Evolutionary conservation across 2,329 filamentous ascomycete species (phyloP).

Genomic region (Tolypocladium inflatum): DNA sequence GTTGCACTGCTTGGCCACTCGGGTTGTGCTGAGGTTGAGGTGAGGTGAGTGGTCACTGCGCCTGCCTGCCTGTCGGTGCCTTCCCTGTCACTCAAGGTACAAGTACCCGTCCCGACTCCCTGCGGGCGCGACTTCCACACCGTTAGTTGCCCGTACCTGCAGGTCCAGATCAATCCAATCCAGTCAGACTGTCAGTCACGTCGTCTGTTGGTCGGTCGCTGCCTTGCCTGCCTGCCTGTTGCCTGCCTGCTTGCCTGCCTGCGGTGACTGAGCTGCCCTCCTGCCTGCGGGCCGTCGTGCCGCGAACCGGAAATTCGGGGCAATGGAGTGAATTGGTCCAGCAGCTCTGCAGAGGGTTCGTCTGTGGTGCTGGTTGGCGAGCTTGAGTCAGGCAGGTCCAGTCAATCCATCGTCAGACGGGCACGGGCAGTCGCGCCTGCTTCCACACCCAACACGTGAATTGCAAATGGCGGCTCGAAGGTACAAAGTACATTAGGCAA

Average conservation of each 20-base stretch:
- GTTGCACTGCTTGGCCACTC: background rate
- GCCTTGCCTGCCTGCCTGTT: background rate
- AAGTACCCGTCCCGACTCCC: background rate
- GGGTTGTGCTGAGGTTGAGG: background rate
- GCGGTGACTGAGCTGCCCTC: background rate
- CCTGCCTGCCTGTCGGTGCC: background rate
- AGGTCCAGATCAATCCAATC: background rate
- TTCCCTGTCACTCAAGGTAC: background rate
- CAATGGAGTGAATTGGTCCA: background rate
- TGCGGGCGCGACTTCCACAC: background rate
- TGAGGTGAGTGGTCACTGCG: background rate
- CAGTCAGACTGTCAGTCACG: background rate
- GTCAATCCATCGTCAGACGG: background rate
- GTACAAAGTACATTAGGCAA: background rate
- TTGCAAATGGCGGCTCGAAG: background rate
- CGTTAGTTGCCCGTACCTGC: background rate
- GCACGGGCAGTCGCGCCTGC: background rate
- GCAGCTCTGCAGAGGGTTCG: background rate
- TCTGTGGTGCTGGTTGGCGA: background rate
- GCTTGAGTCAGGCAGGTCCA: background rate
- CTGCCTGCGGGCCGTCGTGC: background rate
- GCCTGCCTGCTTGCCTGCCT: background rate
- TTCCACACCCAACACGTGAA: background rate
- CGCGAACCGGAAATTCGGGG: too few relatives aligned
- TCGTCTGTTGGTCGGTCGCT: background rate